phyloP scores from a whole-genome alignment of 371 early-diverging fungal species.

The Mortierella polycephala region DNA sequence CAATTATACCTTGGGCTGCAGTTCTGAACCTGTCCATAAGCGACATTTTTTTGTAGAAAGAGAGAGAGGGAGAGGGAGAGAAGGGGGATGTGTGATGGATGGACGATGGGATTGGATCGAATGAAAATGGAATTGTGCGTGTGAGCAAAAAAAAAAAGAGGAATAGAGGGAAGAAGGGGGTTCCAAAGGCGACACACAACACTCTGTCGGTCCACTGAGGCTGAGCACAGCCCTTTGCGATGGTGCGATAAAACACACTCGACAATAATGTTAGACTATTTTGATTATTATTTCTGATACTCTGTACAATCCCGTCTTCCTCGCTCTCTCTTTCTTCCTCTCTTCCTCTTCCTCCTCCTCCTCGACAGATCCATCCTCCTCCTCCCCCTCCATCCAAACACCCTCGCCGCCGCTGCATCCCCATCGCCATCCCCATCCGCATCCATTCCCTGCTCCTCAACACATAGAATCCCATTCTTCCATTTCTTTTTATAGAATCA shows the following conservation, averaged over 20 bases:
- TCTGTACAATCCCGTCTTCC: no score
- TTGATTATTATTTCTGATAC: no score
- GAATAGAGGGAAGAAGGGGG: not conserved
- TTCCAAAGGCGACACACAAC: no score
- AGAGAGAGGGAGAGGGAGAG: not conserved
- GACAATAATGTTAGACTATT: no score
- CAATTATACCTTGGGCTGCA: constrained; percentile 42
- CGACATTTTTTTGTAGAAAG: constrained; percentile 32
- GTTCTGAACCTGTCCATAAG: constrained; percentile 48
- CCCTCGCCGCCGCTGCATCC: not conserved
- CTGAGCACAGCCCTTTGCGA: constrained; percentile 12
- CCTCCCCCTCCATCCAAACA: not conserved
- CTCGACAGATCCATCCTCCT: not conserved
- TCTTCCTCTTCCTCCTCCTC: not conserved
- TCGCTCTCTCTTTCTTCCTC: not conserved
- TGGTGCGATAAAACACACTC: not conserved
- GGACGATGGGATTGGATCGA: not conserved
- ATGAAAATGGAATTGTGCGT: not conserved
- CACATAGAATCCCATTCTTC: no score
- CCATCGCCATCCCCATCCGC: not conserved
- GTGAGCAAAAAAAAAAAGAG: constrained; percentile 1
- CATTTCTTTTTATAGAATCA: no score
- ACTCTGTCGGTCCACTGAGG: not conserved
- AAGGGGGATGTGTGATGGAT: not conserved
- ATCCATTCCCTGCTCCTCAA: not conserved